Evolutionary conservation across 805 yeast genomes (phyloP).

Genomic region (Yarrowia porcina): DNA sequence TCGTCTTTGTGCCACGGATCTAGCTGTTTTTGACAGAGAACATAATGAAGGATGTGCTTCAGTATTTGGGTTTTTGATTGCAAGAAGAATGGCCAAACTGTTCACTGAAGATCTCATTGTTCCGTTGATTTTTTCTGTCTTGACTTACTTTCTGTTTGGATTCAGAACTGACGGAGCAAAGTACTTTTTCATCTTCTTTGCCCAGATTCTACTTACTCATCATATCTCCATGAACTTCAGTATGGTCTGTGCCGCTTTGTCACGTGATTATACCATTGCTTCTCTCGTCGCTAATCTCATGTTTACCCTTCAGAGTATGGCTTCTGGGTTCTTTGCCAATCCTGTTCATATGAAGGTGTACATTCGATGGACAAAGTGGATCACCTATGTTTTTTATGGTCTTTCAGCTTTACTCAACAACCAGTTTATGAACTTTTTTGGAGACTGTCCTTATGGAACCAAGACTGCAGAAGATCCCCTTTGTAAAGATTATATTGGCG

Average conservation of each 20-base stretch:
- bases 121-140: conserved; percentile 53
- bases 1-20: conserved; percentile 53
- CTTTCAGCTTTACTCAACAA: conserved; percentile 67
- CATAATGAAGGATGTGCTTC: conserved; percentile 66
- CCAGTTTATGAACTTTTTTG: conserved; percentile 59
- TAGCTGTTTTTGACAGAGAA: conserved; percentile 61
- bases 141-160: conserved; percentile 78
- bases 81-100: conserved; percentile 63
- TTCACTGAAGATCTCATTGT: conserved; percentile 66
- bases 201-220: conserved; percentile 54
- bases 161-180: conserved; percentile 46
- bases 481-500: conserved; percentile 55
- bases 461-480: conserved; percentile 33
- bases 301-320: conserved; percentile 70
- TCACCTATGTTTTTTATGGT: conserved; percentile 74
- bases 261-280: conserved; percentile 60
- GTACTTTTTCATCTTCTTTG: conserved; percentile 61
- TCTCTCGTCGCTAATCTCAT: conserved; percentile 59
- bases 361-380: conserved; percentile 78
- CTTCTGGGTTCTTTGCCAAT: conserved; percentile 78
- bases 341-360: conserved; percentile 75
- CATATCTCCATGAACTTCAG: conserved; percentile 57
- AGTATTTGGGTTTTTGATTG: conserved; percentile 60
- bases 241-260: conserved; percentile 49
- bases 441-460: conserved; percentile 50